These are phyloP conservation scores for Dioscorea dumetorum DNA, from an alignment of 106 monocot genomes.

Conservation along the genomic window DNA sequence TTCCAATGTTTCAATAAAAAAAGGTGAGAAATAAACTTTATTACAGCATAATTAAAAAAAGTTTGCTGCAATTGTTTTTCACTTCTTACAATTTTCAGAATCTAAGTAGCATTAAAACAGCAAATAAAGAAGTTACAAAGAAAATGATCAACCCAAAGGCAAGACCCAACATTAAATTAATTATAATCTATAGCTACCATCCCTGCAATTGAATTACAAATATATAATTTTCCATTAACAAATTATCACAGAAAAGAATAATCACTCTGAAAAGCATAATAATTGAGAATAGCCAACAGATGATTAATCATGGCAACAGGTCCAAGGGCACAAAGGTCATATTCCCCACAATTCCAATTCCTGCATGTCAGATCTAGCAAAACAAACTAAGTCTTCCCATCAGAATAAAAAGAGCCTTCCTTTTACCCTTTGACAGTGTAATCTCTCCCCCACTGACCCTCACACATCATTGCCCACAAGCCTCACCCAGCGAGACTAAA, in stretches of 20 bases:
- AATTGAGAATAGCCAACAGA: neutral
- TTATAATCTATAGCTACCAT: too few species aligned
- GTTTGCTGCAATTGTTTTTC: too few species aligned
- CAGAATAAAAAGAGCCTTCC: neutral
- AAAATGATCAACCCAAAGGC: too few species aligned
- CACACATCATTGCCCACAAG: neutral
- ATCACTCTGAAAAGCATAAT: neutral
- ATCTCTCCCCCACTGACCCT: neutral
- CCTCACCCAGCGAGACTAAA: neutral
- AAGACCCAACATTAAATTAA: too few species aligned
- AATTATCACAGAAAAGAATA: neutral
- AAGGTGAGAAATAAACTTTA: too few species aligned
- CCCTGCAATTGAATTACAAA: too few species aligned
- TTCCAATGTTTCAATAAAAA: too few species aligned
- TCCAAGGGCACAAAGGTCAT: slow-evolving; percentile 17
- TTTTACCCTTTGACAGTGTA: slow-evolving; percentile 2
- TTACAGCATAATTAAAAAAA: too few species aligned
- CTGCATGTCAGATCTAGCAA: slow-evolving; percentile 15
- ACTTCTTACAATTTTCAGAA: too few species aligned
- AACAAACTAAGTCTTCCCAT: neutral
- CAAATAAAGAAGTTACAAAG: too few species aligned
- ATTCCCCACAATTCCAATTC: slow-evolving; percentile 1
- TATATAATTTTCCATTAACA: too few species aligned
- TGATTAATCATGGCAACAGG: neutral
- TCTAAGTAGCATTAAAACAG: too few species aligned